A percentile compares a stretch with the other conserved stretches of the same genome.
These are phyloP conservation scores for Vaccinium vitisidaea DNA, from an alignment of 148 eudicot genomes.

Conservation along the genomic window DNA sequence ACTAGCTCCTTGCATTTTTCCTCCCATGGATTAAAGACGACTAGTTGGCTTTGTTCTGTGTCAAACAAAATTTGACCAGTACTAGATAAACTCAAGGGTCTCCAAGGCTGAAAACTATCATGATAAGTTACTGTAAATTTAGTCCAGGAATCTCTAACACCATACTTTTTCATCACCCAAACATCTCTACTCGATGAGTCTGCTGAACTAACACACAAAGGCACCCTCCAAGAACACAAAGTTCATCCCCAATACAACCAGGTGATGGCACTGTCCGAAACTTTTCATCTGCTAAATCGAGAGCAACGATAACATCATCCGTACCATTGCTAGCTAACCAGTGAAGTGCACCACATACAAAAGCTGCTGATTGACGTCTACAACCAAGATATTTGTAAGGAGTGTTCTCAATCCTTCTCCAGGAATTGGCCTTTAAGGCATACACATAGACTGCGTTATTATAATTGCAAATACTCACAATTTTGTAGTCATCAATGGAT, in stretches of 20 bases:
- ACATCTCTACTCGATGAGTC: not conserved
- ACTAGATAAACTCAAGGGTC: not conserved
- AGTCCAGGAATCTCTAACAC: constrained; percentile 8
- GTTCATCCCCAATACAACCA: no score
- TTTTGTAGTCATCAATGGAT: not conserved
- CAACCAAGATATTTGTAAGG: not conserved
- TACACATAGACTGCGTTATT: not conserved
- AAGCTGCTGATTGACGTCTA: not conserved
- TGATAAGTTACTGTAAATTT: not conserved
- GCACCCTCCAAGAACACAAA: constrained; percentile 10
- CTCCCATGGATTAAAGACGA: not conserved
- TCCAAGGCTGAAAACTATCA: not conserved
- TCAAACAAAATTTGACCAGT: not conserved
- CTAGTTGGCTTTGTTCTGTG: not conserved
- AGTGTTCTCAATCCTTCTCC: constrained; percentile 6
- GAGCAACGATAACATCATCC: not conserved
- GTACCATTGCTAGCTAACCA: not conserved
- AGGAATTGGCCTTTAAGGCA: not conserved
- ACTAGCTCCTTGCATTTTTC: not conserved
- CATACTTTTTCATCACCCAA: constrained; percentile 15
- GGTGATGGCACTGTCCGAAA: not conserved
- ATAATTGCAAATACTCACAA: not conserved
- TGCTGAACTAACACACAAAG: not conserved
- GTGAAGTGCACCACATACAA: constrained; percentile 10
- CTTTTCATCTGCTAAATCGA: constrained; percentile 10